Base-by-base conservation (phyloP, 2,329 filamentous ascomycete genomes). In the Hypomyces perniciosus region DNA sequence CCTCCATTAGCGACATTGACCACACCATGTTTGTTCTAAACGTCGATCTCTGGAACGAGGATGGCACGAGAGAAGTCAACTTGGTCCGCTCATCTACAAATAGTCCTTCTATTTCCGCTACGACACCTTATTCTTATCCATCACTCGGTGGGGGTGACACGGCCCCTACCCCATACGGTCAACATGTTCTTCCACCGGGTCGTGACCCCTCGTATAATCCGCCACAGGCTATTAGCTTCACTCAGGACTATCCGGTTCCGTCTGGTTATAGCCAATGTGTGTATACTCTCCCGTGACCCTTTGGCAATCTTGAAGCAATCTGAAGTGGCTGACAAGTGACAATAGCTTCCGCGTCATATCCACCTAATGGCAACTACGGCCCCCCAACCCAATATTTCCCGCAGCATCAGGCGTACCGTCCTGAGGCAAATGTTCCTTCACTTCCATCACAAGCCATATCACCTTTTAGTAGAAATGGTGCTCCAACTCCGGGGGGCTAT, bases 41-140 rank as follows among this genome's bases (percentile, higher is more conserved):
- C 45, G 83, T 86, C 6, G 84, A 87, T 59, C 71, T 88, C 2
- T 84, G 83, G 72, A 84, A 81, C 45, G 83, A 85, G 58, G 79
- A 83, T 41, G 80, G 82, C 13, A 72, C 77, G 1, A 75, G 81
- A 51, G 83, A 85, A 67, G 82, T 85, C 31, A 85, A 85, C 50
- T 76, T 86, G 52, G 77, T 83, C 27, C 81, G 84, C 62, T 77
- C 79, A 46, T 80, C 77, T 1, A 83, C 82, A 54, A 81, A 80
- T 28, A 78, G 77, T 3, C 88, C 89, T 1, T 90, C 88, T 10
- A 95, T 95, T 61, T 88, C 85, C 3, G 86, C 87, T 4, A 88
- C 88, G 7, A 87, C 86, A 7, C 85, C 86, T 4, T 87, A 86
- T 6, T 89, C 89, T 1, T 96, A 88, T 63, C 82, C 63, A 12